Base-by-base conservation (phyloP, 2,329 filamentous ascomycete species). In the Talaromyces albobiverticillius region DNA sequence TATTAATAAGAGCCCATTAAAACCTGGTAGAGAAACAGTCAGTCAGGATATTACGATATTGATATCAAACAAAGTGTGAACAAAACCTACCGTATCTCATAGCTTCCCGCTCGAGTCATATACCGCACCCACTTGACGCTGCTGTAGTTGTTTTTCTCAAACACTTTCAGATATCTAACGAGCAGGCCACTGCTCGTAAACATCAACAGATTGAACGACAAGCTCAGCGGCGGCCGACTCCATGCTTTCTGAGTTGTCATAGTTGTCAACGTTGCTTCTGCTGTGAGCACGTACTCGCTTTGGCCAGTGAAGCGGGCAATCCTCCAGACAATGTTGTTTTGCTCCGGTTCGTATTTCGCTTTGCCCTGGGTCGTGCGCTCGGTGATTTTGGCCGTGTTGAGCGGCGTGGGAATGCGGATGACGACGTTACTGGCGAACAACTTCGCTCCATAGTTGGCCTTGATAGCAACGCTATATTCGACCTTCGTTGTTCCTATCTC, bases 41-140 rank as follows among this genome's bases (percentile, higher is more conserved):
- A 34, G 41, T 51, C 23, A 52, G 40, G 31, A 18, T 20, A 13
- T 40, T 2, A 40, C 3, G 16, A 22, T 22, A 11, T 2, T 7
- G 14, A n/a, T 2, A 42, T 22, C 4, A 41, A 41, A 3, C 22
- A 51, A 9, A 32, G 20, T 0, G 9, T 29, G 16, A 22, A 43
- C 14, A 14, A 7, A 4, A 40, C 25, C 9, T 22, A 95, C 87
- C 91, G 82, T 70, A 99, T 96, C 76, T 99, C 94, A 73, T 99
- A 99, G 72, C 91, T 96, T 25, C 94, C 94, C 14, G 93, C 94
- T 61, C 93, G 85, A 16, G 94, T 99, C 94, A 99, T 97, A 74
- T 99, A 99, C 64, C 94, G 81, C 64, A 99, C 94, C 94, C 94
- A 99, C 74, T 99, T 99, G 46, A 99, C 94, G 68, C 91, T 96